These are phyloP conservation scores for Ogataea haglerorum DNA, from an alignment of 805 yeast species.

Conservation along the genomic window DNA sequence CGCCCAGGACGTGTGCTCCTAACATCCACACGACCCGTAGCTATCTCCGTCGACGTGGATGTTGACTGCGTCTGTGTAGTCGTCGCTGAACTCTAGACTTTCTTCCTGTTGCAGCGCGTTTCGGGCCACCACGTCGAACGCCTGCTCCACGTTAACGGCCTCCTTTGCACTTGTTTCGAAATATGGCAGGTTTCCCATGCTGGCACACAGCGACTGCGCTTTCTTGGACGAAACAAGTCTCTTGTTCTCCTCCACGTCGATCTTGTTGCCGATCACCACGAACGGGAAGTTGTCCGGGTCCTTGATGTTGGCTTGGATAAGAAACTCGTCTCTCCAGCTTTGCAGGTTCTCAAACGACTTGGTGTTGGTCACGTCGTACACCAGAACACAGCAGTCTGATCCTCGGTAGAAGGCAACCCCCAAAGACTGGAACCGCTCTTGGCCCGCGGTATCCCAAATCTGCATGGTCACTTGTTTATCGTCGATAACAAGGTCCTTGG, in stretches of 20 bases:
- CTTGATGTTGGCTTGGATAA: constrained; percentile 87
- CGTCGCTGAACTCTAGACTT: constrained; percentile 85
- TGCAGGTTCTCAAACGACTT: constrained; percentile 87
- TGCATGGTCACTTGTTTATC: constrained; percentile 78
- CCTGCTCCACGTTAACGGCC: constrained; percentile 90
- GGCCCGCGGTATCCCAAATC: constrained; percentile 99
- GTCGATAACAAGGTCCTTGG: constrained; percentile 85
- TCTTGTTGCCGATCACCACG: constrained; percentile 90
- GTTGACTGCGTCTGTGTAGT: constrained; percentile 93
- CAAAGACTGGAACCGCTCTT: constrained; percentile 92
- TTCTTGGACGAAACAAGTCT: constrained; percentile 62
- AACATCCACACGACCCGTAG: constrained; percentile 70
- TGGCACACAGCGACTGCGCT: constrained; percentile 40
- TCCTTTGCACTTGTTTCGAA: constrained; percentile 98
- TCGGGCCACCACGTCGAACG: constrained; percentile 93
- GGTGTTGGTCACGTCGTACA: constrained; percentile 92
- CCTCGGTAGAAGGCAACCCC: constrained; percentile 98
- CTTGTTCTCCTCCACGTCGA: constrained; percentile 89
- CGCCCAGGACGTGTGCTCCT: constrained; percentile 8
- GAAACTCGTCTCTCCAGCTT: constrained; percentile 93
- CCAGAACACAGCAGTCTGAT: constrained; percentile 95
- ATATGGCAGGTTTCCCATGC: constrained; percentile 72
- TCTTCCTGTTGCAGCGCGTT: constrained; percentile 95
- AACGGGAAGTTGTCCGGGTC: constrained; percentile 96
- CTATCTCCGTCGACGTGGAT: constrained; percentile 85